Evolutionary conservation across 768 basidiomycete genomes (phyloP).

Genomic region (Auriscalpium orientale): DNA sequence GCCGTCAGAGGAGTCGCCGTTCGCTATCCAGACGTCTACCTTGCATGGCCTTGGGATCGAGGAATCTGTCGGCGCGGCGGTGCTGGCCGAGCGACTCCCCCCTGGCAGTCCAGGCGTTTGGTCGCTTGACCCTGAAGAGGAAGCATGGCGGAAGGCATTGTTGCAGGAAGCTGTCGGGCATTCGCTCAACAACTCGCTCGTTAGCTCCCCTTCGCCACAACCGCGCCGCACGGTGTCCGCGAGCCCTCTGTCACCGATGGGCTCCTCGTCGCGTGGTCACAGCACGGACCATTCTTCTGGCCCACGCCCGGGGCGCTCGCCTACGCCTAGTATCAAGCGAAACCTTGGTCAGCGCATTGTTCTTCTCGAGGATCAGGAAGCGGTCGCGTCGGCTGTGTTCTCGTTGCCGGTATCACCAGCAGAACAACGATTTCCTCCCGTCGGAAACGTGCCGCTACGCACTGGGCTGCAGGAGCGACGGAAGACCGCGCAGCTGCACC

Average conservation of each 20-base stretch:
- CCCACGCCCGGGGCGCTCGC: constrained; percentile 4
- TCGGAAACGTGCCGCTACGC: background rate
- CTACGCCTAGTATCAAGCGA: constrained; percentile 11
- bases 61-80: constrained; percentile 67
- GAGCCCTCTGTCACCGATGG: background rate
- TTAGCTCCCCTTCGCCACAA: constrained; percentile 32
- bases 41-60: constrained; percentile 64
- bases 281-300: background rate
- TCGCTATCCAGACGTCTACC: constrained; percentile 70
- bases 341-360: constrained; percentile 14
- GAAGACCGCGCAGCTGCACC: constrained; percentile 20
- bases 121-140: constrained; percentile 45
- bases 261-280: background rate
- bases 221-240: constrained; percentile 3
- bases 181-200: constrained; percentile 54
- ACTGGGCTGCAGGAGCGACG: background rate
- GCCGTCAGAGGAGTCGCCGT: constrained; percentile 59
- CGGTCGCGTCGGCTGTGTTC: background rate
- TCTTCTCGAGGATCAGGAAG: constrained; percentile 11
- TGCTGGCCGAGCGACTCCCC: constrained; percentile 69
- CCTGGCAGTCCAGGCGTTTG: constrained; percentile 54
- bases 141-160: constrained; percentile 70
- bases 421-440: constrained; percentile 1
- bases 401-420: background rate
- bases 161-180: constrained; percentile 74